A percentile compares a stretch with the other conserved stretches of the same genome.
These are phyloP conservation scores for Xylariaceae sp. DNA, from an alignment of 2,329 filamentous ascomycete species.

Conservation along the genomic window DNA sequence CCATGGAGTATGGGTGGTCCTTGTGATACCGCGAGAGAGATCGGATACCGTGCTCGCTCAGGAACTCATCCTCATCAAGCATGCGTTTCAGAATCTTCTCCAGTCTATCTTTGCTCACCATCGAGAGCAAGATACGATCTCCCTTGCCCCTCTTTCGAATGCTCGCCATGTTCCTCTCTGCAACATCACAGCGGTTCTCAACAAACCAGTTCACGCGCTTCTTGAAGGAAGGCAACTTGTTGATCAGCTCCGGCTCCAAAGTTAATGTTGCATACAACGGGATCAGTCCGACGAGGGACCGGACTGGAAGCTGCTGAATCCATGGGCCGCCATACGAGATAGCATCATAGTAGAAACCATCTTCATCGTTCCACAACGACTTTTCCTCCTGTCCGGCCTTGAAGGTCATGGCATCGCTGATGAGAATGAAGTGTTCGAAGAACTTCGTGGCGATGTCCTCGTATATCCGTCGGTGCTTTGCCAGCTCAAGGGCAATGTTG, in stretches of 20 bases:
- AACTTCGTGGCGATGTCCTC: slow-evolving; percentile 98
- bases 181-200: slow-evolving; percentile 78
- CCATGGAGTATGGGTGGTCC: slow-evolving; percentile 87
- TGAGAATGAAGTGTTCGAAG: slow-evolving; percentile 97
- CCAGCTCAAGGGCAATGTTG: slow-evolving; percentile 91
- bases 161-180: slow-evolving; percentile 90
- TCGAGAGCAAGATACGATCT: slow-evolving; percentile 78
- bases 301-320: slow-evolving; percentile 87
- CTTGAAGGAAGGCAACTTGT: slow-evolving; percentile 89
- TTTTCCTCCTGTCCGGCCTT: slow-evolving; percentile 68
- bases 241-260: slow-evolving; percentile 87
- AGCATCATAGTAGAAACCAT: slow-evolving; percentile 97
- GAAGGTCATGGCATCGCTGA: slow-evolving; percentile 95
- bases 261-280: slow-evolving; percentile 90
- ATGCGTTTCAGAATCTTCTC: slow-evolving; percentile 85
- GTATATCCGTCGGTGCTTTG: slow-evolving; percentile 91
- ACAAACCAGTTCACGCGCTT: slow-evolving; percentile 93
- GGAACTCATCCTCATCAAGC: slow-evolving; percentile 91
- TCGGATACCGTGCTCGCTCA: slow-evolving; percentile 84
- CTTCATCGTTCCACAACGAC: slow-evolving; percentile 92
- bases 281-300: slow-evolving; percentile 89
- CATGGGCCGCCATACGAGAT: slow-evolving; percentile 94
- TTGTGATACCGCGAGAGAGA: slow-evolving; percentile 91
- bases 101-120: slow-evolving; percentile 90
- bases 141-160: slow-evolving; percentile 89